phyloP scores from a whole-genome alignment of 331 rosid species.

The Spiraea crenata region DNA sequence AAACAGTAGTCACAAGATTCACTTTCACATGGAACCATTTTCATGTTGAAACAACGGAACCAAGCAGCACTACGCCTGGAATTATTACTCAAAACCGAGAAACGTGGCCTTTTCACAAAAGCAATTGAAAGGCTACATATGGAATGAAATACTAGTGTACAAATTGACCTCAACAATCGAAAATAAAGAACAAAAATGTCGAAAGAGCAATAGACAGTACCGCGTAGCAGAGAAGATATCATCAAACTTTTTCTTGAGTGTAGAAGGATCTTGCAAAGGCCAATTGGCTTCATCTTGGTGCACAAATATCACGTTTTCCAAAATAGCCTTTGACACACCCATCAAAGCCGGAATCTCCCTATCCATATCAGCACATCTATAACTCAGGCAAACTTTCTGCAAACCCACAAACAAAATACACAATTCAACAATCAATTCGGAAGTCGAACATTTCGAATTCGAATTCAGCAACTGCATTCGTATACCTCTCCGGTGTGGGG shows the following conservation, averaged over 20 bases:
- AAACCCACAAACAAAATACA: conserved; percentile 7
- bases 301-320: conserved; percentile 88
- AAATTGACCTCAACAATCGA: background rate
- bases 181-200: background rate
- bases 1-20: background rate
- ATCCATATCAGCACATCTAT: conserved; percentile 98
- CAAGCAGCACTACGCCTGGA: background rate
- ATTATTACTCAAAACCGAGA: background rate
- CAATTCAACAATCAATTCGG: background rate
- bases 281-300: conserved; percentile 99
- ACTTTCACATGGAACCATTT: background rate
- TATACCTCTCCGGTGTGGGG: conserved; percentile 94
- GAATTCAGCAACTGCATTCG: no score
- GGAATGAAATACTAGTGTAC: background rate
- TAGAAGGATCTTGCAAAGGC: conserved; percentile 97
- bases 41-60: background rate
- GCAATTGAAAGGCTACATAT: background rate
- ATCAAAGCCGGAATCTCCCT: conserved; percentile 81
- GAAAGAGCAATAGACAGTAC: conserved; percentile 34
- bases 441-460: background rate
- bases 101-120: background rate
- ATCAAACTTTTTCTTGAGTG: conserved; percentile 87
- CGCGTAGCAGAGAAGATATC: conserved; percentile 96
- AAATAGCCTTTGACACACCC: conserved; percentile 96
- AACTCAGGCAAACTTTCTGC: conserved; percentile 92